Base-by-base conservation (phyloP, 1,139 yeast genomes). In the Meyerozyma athensensis region DNA sequence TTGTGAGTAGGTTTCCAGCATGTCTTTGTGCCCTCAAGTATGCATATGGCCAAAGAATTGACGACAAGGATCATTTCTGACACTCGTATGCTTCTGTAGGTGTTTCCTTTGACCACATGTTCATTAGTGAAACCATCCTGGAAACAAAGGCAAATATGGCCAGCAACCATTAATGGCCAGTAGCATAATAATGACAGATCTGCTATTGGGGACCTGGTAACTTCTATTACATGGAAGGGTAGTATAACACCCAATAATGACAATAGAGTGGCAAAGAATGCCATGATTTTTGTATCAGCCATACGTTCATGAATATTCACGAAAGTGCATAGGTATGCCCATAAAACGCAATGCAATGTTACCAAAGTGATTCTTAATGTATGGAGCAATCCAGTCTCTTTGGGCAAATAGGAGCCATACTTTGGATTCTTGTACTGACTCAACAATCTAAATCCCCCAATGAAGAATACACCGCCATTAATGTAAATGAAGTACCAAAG, bases 181-280 rank as follows among this genome's bases (percentile, higher is more conserved):
- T 58, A 72, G n/a, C 61, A 43, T 5, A 72, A 44, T 21, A 71
- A 47, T 1, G 62, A 47, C 8, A 61, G 68, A 16, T 55, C 51
- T 8, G 72, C 70, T 4, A 61, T 54, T 6, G 66, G 54, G 5
- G 52, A 43, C 19, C 57, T 57, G 6, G 58, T 46, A 3, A 61
- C 49, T 48, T 74, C 79, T 9, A 68, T 39, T 3, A 58, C n/a
- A 44, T 73, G 77, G 18, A 73, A 49, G 0, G 77, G 77, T 0
- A 61, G 35, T 2, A 69, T 48, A 2, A 61, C 44, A 0, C 46
- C 24, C 1, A 48, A n/a, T 4, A 59, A 40, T 0, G 51, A 42
- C 2, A 50, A 13, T 0, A 51, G 19, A 9, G 52, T 39, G 3
- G 51, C 30, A 4, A 45, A 38, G 38, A 62, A 63, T 9, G 61